phyloP scores from a whole-genome alignment of 139 green algal species.

The Coelastrella sp. region DNA sequence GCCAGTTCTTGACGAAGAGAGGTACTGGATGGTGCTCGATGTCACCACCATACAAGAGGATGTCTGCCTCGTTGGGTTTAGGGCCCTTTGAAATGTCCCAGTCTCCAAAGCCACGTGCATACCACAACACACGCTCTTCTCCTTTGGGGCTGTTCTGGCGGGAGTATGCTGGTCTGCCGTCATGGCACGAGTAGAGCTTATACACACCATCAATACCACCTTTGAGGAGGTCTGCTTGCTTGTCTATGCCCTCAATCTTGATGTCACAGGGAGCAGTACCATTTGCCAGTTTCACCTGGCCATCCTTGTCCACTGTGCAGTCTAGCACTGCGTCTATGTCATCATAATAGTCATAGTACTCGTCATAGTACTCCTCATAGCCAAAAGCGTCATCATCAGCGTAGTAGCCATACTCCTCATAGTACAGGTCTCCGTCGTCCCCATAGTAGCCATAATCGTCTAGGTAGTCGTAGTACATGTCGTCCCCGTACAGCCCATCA shows the following conservation, averaged over 20 bases:
- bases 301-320: slow-evolving; percentile 31
- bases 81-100: slow-evolving; percentile 67
- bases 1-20: slow-evolving; percentile 69
- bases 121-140: slow-evolving; percentile 65
- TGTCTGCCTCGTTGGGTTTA: slow-evolving; percentile 62
- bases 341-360: slow-evolving; percentile 48
- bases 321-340: not conserved
- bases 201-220: slow-evolving; percentile 69
- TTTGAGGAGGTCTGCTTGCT: slow-evolving; percentile 46
- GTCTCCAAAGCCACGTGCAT: slow-evolving; percentile 63
- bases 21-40: slow-evolving; percentile 63
- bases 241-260: slow-evolving; percentile 43
- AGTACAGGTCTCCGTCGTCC: slow-evolving; percentile 44
- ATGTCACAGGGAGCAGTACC: slow-evolving; percentile 46
- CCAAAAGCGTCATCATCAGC: slow-evolving; percentile 11
- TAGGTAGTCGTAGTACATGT: slow-evolving; percentile 13
- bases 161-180: slow-evolving; percentile 70
- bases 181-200: slow-evolving; percentile 64
- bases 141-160: slow-evolving; percentile 51
- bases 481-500: slow-evolving; percentile 2
- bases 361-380: slow-evolving; percentile 54
- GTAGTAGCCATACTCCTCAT: slow-evolving; percentile 41
- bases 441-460: slow-evolving; percentile 47
- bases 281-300: slow-evolving; percentile 46
- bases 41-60: slow-evolving; percentile 73